Evolutionary conservation across 129 eudicot genomes (phyloP), one percentile per base, ranked within the genome.

Genomic region (Pseudognaphalium luteoalbum): DNA sequence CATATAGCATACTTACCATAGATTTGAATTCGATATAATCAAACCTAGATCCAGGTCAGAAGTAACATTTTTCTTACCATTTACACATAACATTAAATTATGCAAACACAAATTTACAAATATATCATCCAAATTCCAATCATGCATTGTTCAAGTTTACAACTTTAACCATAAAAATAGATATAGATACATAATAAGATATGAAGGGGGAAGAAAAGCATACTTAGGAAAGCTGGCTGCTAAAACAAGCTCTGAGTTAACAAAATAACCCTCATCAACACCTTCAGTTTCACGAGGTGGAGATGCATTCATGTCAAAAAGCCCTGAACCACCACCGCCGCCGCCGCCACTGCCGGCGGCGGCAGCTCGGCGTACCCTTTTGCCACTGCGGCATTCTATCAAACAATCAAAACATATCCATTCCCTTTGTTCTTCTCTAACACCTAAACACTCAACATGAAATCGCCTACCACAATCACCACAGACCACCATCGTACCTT

Each of bases 391-490:
- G 68, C 70, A 75, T 30, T 76, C 75, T 7, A 66, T 72, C 87
- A 71, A 70, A 62, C 87, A 86, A 74, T 78, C 83, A n/a, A 86
- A 83, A 33, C 87, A 86, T 68, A 64, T 83, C 87, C 87, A 80
- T 6, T 51, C 85, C 29, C 74, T 61, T n/a, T 59, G 35, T 25
- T 62, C 78, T 72, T 77, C 83, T 41, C 81, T 69, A 2, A 71
- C 80, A 47, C 86, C 86, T 74, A 75, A 75, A 64, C 86, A 82
- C 73, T 66, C 70, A 35, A 78, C 74, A 50, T 85, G 88, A 70
- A 74, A 85, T 66, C 86, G 50, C 35, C 78, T 81, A 47, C 83
- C 86, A 59, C 88, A 85, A 70, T 76, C 82, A 34, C 80, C 76
- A 52, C 87, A 86, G 19, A 74, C 32, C 73, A 72, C 76, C 80